Evolutionary conservation across 1,139 yeast species (phyloP), one percentile per base, ranked within the genome.

Genomic region (Debaryomyces sp.): DNA sequence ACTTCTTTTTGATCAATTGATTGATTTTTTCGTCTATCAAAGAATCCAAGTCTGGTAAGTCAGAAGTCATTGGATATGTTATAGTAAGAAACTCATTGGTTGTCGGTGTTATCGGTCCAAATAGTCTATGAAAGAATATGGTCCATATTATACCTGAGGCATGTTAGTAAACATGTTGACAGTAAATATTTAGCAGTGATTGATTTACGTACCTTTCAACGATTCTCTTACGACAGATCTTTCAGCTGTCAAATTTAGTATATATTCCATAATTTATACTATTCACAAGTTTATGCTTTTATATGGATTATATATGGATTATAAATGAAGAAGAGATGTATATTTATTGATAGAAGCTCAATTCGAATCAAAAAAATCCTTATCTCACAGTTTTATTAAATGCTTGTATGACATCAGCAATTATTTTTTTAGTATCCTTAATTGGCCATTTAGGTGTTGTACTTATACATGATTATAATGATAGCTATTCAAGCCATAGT

Each of bases 121-220:
- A 84, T 29, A 87, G 70, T 41, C 96, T 68, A 50, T 84, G 83
- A 62, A 88, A 88, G 63, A 88, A 80, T 24, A 88, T 81, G 1
- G 89, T 72, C 74, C 88, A 84, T 50, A 87, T 63, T 33, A 86
- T 64, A 4, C 90, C 94, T 73, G 48, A n/a, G 15, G 12, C 15
- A 18, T 12, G 67, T 64, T 60, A 62, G 64, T 60, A 52, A 13
- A 29, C 17, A 18, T 35, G 34, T 27, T 23, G 18, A 21, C 7
- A 13, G 23, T 9, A 12, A 24, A 29, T 18, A 22, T 13, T 13
- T 18, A 27, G 24, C 30, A 44, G 21, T 26, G 8, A 13, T 44
- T n/a, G n/a, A 15, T 30, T 10, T 18, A 69, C 80, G 43, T 67
- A 74, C 81, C 81, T 56, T 71, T 75, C 13, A 75, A 57, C 2